Percentiles rank a stretch among this genome's conserved stretches.
Conservation (phyloP, 2,329 filamentous ascomycete species). For the Verticillium zaregamsianum region DNA sequence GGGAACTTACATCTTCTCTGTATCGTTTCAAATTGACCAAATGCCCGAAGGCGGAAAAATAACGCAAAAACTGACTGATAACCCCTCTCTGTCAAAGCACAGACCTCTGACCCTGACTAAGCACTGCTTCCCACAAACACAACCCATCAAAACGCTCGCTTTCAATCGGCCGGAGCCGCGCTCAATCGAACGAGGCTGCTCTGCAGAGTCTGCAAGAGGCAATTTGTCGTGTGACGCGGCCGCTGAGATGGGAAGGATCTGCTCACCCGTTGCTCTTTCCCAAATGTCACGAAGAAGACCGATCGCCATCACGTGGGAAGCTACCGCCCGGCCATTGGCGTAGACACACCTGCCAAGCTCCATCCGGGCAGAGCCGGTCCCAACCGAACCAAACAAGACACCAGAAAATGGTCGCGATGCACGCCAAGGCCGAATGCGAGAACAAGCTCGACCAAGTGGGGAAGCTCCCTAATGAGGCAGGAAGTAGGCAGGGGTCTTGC, state of each 20-base stretch:
- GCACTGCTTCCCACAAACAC: too few relatives aligned
- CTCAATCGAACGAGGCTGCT: too few relatives aligned
- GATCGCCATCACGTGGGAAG: background rate
- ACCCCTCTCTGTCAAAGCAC: background rate
- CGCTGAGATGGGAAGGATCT: too few relatives aligned
- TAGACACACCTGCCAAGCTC: background rate
- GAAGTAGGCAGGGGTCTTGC: background rate
- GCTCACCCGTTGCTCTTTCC: too few relatives aligned
- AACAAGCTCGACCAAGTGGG: background rate
- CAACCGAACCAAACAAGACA: background rate
- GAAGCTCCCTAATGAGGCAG: background rate
- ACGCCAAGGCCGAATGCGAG: background rate
- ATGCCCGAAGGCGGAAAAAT: slow-evolving; percentile 13
- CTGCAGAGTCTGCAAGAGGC: too few relatives aligned
- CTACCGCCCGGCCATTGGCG: background rate
- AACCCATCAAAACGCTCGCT: too few relatives aligned
- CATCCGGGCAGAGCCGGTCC: background rate
- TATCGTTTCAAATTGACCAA: slow-evolving; percentile 8
- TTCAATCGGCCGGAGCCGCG: too few relatives aligned
- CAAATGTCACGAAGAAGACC: too few relatives aligned
- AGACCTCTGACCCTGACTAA: background rate
- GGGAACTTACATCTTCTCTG: background rate
- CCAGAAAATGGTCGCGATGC: background rate
- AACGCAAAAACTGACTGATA: background rate
- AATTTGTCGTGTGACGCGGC: too few relatives aligned